Base-by-base conservation (phyloP, 2,329 filamentous ascomycete genomes). In the Scleromitrula shiraiana region DNA sequence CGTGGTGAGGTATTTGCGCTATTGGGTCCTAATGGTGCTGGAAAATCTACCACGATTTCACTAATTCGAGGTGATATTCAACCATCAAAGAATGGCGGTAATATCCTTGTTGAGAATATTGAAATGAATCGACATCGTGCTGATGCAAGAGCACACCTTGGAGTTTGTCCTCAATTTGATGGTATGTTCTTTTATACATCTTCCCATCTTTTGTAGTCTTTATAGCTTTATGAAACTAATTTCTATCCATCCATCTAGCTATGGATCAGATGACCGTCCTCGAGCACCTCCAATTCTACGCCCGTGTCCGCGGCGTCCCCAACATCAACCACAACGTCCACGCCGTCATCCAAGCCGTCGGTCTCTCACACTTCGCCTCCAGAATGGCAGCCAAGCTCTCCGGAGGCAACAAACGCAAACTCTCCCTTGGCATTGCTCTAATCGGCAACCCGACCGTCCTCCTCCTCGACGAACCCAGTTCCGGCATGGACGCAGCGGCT, bases 351-450 rank as follows among this genome's bases (percentile, higher is more conserved):
- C 71, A 76, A 29, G 89, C 89, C 1, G 89, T 95, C 1, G 88
- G 89, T 0, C 73, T 96, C 0, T 68, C 74, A 6, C 73, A 76
- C 0, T 95, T 89, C 67, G 71, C 77, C 3, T 73, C 78, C 7
- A 78, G 88, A 22, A 88, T 91, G 76, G 90, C 87, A 0, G 75
- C 77, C 46, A 84, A 85, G 38, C 75, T 96, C 0, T 91, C 85
- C 0, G 90, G 91, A 7, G 91, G 91, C 24, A 96, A 95, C 69
- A 94, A 94, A 70, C 76, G 90, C n/a, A 97, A 96, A 66, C 71
- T 97, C 1, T 88, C 81, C 15, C 75, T 96, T 0, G 90, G 85
- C 3, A 95, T 96, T 47, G 90, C 91, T 0, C 70, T 97, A 1
- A 95, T 95, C 77, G 91, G 90, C 4, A 95, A 96, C 58, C 90